These are phyloP conservation scores for Eucalyptus grandis DNA, from an alignment of 345 rosid species.

Conservation along the genomic window DNA sequence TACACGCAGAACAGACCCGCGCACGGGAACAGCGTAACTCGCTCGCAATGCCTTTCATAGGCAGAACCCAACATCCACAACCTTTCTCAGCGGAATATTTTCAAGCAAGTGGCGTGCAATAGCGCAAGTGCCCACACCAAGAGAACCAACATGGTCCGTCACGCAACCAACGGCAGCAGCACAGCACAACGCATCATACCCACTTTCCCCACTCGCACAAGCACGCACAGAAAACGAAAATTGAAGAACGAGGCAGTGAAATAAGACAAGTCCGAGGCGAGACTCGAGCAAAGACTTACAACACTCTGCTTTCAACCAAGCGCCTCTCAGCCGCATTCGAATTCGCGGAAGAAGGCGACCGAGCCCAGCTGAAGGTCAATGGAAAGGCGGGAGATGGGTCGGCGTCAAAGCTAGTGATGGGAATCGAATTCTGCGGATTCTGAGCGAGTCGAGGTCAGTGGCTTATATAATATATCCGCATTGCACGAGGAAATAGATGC, in stretches of 20 bases:
- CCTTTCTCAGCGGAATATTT: neutral
- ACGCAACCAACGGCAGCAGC: neutral
- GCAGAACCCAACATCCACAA: neutral
- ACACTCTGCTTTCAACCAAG: neutral
- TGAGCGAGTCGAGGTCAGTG: neutral
- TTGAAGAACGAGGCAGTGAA: neutral
- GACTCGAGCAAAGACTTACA: neutral
- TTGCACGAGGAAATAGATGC: neutral
- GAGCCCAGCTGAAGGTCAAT: neutral
- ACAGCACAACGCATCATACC: neutral
- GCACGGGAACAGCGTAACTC: neutral
- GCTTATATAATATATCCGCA: neutral
- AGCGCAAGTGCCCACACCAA: neutral
- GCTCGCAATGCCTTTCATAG: neutral
- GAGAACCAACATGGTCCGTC: neutral
- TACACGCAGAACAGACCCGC: neutral
- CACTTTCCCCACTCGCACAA: neutral
- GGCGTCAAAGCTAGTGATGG: neutral
- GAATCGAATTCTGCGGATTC: neutral
- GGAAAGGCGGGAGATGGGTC: neutral
- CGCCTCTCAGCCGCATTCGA: neutral
- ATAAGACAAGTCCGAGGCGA: neutral
- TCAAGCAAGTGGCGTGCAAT: neutral
- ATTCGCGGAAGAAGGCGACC: neutral
- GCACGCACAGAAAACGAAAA: neutral